These are phyloP conservation scores for Penicillium silybi DNA, from an alignment of 495 filamentous ascomycete genomes.

Conservation along the genomic window DNA sequence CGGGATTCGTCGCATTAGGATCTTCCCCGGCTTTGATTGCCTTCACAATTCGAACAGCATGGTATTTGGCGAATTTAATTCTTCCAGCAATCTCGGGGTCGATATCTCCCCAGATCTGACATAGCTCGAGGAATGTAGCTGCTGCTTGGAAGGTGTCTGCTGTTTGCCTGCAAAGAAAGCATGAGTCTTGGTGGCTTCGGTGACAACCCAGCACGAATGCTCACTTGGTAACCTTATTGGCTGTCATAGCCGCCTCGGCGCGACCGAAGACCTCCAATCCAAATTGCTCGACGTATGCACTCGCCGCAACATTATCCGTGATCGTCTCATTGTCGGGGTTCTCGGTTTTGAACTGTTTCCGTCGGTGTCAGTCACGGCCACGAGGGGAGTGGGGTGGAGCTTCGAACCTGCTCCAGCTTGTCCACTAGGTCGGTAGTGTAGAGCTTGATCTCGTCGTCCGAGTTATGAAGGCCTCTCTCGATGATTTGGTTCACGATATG, in stretches of 20 bases:
- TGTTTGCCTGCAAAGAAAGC: conserved; percentile 61
- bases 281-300: conserved; percentile 93
- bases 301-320: conserved; percentile 76
- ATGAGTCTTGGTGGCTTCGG: conserved; percentile 14
- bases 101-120: conserved; percentile 72
- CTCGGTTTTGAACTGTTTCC: conserved; percentile 60
- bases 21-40: conserved; percentile 89
- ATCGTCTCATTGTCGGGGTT: conserved; percentile 65
- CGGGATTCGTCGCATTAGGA: conserved; percentile 85
- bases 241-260: conserved; percentile 75
- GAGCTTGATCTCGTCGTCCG: conserved; percentile 65
- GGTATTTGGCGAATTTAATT: conserved; percentile 94
- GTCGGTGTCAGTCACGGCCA: background rate
- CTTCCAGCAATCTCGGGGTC: conserved; percentile 78
- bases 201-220: background rate
- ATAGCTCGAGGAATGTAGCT: conserved; percentile 83
- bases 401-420: conserved; percentile 75
- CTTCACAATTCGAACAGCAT: conserved; percentile 84
- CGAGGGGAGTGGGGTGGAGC: background rate
- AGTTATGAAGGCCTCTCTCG: conserved; percentile 67
- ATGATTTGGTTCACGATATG: conserved; percentile 93
- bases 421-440: conserved; percentile 88
- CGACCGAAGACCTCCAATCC: conserved; percentile 79
- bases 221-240: conserved; percentile 62
- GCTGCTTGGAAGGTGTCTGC: conserved; percentile 91